A percentile compares a stretch with the other conserved stretches of the same genome.
These are phyloP conservation scores for Sugiyamaella novakii DNA, from an alignment of 1,139 yeast genomes.

Conservation along the genomic window DNA sequence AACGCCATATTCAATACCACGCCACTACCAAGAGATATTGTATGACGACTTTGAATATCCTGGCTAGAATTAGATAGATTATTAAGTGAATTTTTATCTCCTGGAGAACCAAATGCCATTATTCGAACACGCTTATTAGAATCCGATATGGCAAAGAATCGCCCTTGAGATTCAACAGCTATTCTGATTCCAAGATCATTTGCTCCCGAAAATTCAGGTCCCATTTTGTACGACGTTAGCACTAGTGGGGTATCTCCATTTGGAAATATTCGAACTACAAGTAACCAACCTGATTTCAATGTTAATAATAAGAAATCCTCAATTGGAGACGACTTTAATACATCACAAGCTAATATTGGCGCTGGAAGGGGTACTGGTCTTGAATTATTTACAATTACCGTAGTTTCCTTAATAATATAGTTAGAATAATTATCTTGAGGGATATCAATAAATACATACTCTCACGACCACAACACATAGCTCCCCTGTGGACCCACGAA, in stretches of 20 bases:
- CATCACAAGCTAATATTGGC: conserved; percentile 16
- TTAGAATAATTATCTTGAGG: conserved; percentile 4
- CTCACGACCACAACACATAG: conserved; percentile 11
- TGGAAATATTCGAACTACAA: conserved; percentile 18
- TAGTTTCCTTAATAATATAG: conserved; percentile 10
- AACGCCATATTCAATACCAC: conserved; percentile 15
- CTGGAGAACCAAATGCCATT: conserved; percentile 13
- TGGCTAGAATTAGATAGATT: neutral
- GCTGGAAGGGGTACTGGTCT: conserved; percentile 15
- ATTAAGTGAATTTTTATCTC: neutral
- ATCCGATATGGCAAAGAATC: conserved; percentile 14
- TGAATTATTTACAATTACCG: conserved; percentile 11
- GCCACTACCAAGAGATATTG: conserved; percentile 5
- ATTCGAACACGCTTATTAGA: conserved; percentile 9
- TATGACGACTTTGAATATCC: conserved; percentile 9
- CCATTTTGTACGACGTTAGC: conserved; percentile 10
- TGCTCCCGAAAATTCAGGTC: conserved; percentile 3
- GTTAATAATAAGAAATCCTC: conserved; percentile 26
- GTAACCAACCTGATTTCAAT: conserved; percentile 23
- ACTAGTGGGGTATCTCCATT: conserved; percentile 14
- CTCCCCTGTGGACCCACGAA: conserved; percentile 17
- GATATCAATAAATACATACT: conserved; percentile 1
- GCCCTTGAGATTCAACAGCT: conserved; percentile 9
- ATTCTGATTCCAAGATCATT: conserved; percentile 12
- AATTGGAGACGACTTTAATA: conserved; percentile 15